These are phyloP conservation scores for Hyphopichia wangnamkhiaoensis DNA, from an alignment of 1,139 yeast genomes.

Conservation along the genomic window DNA sequence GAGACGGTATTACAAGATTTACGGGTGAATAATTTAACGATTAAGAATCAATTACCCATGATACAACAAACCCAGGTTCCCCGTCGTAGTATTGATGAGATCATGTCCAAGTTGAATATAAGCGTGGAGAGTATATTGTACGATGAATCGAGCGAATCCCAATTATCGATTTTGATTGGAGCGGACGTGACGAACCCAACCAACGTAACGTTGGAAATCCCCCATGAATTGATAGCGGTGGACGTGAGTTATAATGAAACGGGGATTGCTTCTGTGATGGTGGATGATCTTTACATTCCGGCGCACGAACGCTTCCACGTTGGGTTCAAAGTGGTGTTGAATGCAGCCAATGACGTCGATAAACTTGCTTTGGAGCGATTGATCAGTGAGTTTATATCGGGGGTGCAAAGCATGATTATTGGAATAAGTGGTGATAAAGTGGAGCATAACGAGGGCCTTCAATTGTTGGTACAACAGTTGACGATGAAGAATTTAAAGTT, in stretches of 20 bases:
- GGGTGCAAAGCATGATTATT: conserved; percentile 12
- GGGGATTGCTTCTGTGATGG: conserved; percentile 15
- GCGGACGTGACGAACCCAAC: conserved; percentile 42
- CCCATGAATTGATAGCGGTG: conserved; percentile 17
- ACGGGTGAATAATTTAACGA: conserved; percentile 6
- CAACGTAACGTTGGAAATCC: conserved; percentile 21
- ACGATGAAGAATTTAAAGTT: conserved; percentile 12
- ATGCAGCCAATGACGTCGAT: conserved; percentile 10
- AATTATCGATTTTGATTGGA: conserved; percentile 26
- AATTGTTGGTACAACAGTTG: conserved; percentile 18
- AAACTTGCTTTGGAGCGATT: conserved; percentile 10
- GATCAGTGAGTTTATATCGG: conserved; percentile 24
- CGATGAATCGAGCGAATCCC: conserved; percentile 21
- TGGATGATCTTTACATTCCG: conserved; percentile 19
- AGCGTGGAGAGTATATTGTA: conserved; percentile 24
- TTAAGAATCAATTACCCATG: not conserved
- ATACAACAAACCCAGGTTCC: too few relatives aligned
- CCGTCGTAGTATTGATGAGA: conserved; percentile 10
- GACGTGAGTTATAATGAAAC: conserved; percentile 20
- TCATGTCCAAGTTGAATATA: conserved; percentile 20
- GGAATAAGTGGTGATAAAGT: conserved; percentile 9
- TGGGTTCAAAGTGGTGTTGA: conserved; percentile 13
- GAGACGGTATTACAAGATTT: conserved; percentile 19
- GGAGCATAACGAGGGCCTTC: conserved; percentile 14
- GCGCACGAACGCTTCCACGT: conserved; percentile 15